A percentile compares a stretch with the other conserved stretches of the same genome.
These are phyloP conservation scores for Aspergillus intermedius DNA, from an alignment of 2,329 filamentous ascomycete genomes.

Conservation along the genomic window DNA sequence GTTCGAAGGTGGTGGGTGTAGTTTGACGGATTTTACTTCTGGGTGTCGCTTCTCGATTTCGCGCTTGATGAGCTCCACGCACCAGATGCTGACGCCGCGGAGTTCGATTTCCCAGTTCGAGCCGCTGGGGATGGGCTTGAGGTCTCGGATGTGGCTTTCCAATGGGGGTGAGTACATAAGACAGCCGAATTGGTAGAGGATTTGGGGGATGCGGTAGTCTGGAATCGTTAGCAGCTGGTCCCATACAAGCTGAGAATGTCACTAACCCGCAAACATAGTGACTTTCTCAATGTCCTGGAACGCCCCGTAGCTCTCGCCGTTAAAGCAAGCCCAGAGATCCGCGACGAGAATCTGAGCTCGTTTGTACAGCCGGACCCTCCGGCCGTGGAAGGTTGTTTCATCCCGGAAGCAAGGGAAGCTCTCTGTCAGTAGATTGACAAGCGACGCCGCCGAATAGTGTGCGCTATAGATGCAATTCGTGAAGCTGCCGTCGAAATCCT, in stretches of 20 bases:
- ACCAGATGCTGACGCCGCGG: slow-evolving; percentile 92
- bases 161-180: slow-evolving; percentile 77
- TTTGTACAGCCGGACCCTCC: slow-evolving; percentile 77
- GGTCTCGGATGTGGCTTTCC: slow-evolving; percentile 60
- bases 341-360: slow-evolving; percentile 93
- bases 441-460: slow-evolving; percentile 68
- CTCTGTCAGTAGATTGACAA: slow-evolving; percentile 78
- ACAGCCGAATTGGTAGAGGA: slow-evolving; percentile 75
- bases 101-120: slow-evolving; percentile 79
- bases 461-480: slow-evolving; percentile 66
- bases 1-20: slow-evolving; percentile 2
- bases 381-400: slow-evolving; percentile 66
- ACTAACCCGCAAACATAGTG: slow-evolving; percentile 81
- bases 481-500: slow-evolving; percentile 73
- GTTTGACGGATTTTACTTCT: slow-evolving; percentile 44
- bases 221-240: slow-evolving; percentile 1
- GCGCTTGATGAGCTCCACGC: slow-evolving; percentile 76
- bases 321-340: slow-evolving; percentile 93
- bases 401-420: slow-evolving; percentile 85
- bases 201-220: slow-evolving; percentile 95
- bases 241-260: not conserved
- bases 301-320: slow-evolving; percentile 68
- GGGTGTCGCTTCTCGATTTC: slow-evolving; percentile 73
- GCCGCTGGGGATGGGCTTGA: slow-evolving; percentile 62
- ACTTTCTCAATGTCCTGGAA: slow-evolving; percentile 92